Conservation (phyloP, 176 grass and related monocot species). For the Raddia distichophylla region DNA sequence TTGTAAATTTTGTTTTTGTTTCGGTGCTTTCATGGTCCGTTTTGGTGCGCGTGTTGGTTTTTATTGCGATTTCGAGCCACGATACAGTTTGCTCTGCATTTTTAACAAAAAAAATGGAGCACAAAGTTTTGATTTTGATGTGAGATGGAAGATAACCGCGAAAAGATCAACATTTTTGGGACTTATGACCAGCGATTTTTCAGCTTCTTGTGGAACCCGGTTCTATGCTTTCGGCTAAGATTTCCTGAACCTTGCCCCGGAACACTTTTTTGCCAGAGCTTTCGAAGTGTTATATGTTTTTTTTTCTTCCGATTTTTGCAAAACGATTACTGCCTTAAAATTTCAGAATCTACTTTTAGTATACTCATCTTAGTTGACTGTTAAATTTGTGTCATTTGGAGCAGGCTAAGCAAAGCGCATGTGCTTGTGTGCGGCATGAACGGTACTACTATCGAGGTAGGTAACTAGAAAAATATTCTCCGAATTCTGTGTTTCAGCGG, state of each 20-base stretch:
- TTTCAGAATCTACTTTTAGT: neutral
- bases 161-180: neutral
- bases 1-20: neutral
- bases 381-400: conserved; percentile 27
- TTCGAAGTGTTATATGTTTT: neutral
- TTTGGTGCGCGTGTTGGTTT: neutral
- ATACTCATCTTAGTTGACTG: neutral
- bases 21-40: neutral
- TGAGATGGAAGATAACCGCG: neutral
- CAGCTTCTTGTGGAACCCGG: neutral
- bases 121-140: neutral
- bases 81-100: neutral
- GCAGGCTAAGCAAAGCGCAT: conserved; percentile 84
- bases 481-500: neutral
- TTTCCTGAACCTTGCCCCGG: neutral
- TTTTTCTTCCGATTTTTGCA: neutral
- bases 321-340: neutral
- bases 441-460: conserved; percentile 83
- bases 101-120: neutral
- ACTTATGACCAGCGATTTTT: neutral
- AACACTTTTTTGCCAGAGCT: neutral
- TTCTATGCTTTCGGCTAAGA: neutral
- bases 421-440: conserved; percentile 85
- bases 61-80: neutral
- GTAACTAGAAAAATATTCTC: conserved; percentile 33